phyloP scores from a whole-genome alignment of 768 basidiomycete genomes.

The Rhodocollybia butyracea region DNA sequence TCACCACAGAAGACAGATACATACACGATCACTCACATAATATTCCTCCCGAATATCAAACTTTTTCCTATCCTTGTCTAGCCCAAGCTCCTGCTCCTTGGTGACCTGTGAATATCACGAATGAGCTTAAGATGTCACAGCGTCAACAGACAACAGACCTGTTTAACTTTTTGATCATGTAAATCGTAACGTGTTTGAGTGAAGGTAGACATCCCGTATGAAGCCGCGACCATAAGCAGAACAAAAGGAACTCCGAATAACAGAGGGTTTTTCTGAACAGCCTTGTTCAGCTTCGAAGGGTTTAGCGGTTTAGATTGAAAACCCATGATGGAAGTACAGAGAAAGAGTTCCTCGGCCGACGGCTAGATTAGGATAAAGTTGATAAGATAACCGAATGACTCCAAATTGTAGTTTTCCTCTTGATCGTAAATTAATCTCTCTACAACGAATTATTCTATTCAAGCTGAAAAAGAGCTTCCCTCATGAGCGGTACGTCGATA shows the following conservation, averaged over 20 bases:
- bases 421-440: neutral
- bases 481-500: conserved; percentile 4
- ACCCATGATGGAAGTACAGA: conserved; percentile 31
- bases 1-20: neutral
- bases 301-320: conserved; percentile 50
- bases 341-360: neutral
- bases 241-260: conserved; percentile 89
- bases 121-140: neutral
- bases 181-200: conserved; percentile 91
- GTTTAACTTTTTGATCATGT: conserved; percentile 74
- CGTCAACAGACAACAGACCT: conserved; percentile 35
- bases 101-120: conserved; percentile 44
- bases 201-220: conserved; percentile 77
- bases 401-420: neutral
- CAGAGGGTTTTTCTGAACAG: conserved; percentile 58
- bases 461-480: neutral
- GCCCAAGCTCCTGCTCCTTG: conserved; percentile 73
- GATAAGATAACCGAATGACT: neutral
- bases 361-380: neutral
- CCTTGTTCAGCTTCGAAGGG: conserved; percentile 33
- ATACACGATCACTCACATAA: conserved; percentile 62
- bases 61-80: conserved; percentile 69
- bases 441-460: too few relatives aligned
- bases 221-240: conserved; percentile 79
- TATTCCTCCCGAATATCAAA: conserved; percentile 96